Base-by-base conservation (phyloP, 2,329 filamentous ascomycete species). In the Aureobasidium musti region DNA sequence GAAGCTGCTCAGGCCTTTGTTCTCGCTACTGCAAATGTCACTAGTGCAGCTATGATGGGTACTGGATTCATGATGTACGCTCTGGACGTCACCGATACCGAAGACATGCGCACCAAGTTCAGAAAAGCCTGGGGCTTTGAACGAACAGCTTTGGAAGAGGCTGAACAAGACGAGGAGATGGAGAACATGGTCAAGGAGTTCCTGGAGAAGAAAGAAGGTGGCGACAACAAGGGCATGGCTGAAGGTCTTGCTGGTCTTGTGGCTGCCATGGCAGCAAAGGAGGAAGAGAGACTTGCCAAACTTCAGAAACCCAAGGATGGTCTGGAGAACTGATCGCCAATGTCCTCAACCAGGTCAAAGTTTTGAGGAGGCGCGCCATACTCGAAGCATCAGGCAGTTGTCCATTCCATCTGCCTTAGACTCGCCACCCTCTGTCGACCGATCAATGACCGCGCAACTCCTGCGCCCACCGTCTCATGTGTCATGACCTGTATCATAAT, bases 1-100 rank as follows among this genome's bases (percentile, higher is more conserved):
- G 89, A 97, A 69, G 94, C 94, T 0, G 79, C 90, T 39, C 90
- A 96, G 77, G 94, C 94, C 0, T 81, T 99, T 26, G 90, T 89
- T 57, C 81, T 97, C 41, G 95, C 94, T 0, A 97, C 93, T 0
- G 83, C 97, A 71, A 97, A 97, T 72, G 91, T 95, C 14, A 74
- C 88, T 37, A 90, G 88, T 72, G 85, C 95, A 59, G 88, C 84
- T 0, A 87, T 97, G 76, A 87, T 96, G 83, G 79, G 84, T 10
- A 83, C 86, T 0, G 95, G 94, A 3, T 92, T 89, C 0, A 77
- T 88, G 13, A 82, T 91, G 69, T 96, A 89, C 83, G 88, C 86
- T 0, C 86, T 95, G 68, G 90, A 97, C 75, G 85, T 98, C 41
- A 78, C 77, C 33, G 79, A 79, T 37, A 43, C 81, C 43, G 77